A percentile compares a stretch with the other conserved stretches of the same genome.
phyloP scores from a whole-genome alignment of 1,284 basidiomycete genomes.

The Omphalotus olearius region DNA sequence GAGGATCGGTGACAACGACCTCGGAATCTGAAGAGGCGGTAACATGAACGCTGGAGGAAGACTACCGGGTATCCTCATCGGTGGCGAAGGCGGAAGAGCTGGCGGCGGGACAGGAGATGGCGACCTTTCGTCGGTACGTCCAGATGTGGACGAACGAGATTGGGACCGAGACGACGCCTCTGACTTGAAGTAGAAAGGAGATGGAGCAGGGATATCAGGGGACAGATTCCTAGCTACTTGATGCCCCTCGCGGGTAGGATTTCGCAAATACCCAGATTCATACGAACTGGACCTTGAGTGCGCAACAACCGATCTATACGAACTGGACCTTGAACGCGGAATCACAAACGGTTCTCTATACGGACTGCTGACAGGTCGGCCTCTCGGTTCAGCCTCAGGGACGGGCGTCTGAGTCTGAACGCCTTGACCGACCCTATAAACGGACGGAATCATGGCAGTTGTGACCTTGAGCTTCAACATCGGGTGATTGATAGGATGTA shows the following conservation, averaged over 20 bases:
- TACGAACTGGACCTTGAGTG: slow-evolving; percentile 11
- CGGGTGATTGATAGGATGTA: slow-evolving; percentile 74
- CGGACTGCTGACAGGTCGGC: background rate
- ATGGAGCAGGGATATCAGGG: slow-evolving; percentile 16
- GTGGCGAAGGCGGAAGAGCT: slow-evolving; percentile 12
- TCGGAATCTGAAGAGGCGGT: slow-evolving; percentile 14
- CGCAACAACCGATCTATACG: slow-evolving; percentile 5
- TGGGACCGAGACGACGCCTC: slow-evolving; percentile 15
- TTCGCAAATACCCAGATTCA: slow-evolving; percentile 13
- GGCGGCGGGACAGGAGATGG: slow-evolving; percentile 6
- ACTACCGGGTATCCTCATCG: slow-evolving; percentile 18
- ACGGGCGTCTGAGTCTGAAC: background rate
- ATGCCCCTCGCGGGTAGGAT: slow-evolving; percentile 14
- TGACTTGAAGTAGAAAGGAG: slow-evolving; percentile 21
- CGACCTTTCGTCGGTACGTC: background rate
- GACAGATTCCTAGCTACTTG: slow-evolving; percentile 1
- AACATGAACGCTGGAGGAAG: slow-evolving; percentile 18
- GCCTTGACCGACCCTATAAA: slow-evolving; percentile 34
- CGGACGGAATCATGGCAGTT: slow-evolving; percentile 48
- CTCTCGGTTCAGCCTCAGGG: background rate
- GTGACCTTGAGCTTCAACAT: slow-evolving; percentile 72
- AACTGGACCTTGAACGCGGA: slow-evolving; percentile 11
- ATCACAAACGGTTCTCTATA: background rate
- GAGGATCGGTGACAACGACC: slow-evolving; percentile 8
- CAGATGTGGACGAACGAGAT: slow-evolving; percentile 12